Percentiles rank a stretch among this genome's conserved stretches.
phyloP scores from a whole-genome alignment of 1,284 basidiomycete species.

The Chondrostereum purpureum region DNA sequence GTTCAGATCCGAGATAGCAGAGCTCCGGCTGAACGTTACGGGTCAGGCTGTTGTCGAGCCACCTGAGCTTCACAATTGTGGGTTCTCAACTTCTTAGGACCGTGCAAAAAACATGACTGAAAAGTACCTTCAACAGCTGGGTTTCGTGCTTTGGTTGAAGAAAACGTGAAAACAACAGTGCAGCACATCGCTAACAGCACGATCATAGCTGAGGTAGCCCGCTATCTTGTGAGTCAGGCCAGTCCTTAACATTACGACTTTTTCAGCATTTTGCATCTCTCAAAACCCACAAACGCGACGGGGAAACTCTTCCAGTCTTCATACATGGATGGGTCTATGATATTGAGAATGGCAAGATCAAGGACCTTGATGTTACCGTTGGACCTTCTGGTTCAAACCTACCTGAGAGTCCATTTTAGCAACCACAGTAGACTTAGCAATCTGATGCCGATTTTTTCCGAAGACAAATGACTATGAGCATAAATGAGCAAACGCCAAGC shows the following conservation, averaged over 20 bases:
- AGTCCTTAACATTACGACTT: too few species aligned
- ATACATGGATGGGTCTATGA: conserved; percentile 51
- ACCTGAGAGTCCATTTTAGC: conserved; percentile 17
- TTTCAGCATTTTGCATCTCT: conserved; percentile 7
- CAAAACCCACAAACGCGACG: neutral
- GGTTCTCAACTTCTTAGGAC: conserved; percentile 9
- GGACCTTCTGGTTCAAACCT: conserved; percentile 23
- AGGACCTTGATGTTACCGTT: conserved; percentile 32
- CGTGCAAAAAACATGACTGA: neutral
- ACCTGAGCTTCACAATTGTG: conserved; percentile 27
- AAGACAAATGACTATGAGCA: too few species aligned
- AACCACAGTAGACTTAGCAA: too few species aligned
- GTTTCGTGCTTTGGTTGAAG: conserved; percentile 31
- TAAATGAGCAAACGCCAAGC: too few species aligned
- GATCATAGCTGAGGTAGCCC: conserved; percentile 16
- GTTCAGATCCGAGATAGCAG: conserved; percentile 22
- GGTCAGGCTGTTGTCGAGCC: conserved; percentile 8
- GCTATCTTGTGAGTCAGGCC: too few species aligned
- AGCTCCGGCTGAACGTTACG: conserved; percentile 17
- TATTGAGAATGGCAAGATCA: conserved; percentile 41
- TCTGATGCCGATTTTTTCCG: too few species aligned
- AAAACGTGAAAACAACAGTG: conserved; percentile 31
- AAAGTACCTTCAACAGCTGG: conserved; percentile 20
- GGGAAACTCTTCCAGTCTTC: conserved; percentile 26
- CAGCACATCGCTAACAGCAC: conserved; percentile 19